These are phyloP conservation scores for Paspalum notatum DNA, from an alignment of 176 grass and related monocot genomes.

Conservation along the genomic window DNA sequence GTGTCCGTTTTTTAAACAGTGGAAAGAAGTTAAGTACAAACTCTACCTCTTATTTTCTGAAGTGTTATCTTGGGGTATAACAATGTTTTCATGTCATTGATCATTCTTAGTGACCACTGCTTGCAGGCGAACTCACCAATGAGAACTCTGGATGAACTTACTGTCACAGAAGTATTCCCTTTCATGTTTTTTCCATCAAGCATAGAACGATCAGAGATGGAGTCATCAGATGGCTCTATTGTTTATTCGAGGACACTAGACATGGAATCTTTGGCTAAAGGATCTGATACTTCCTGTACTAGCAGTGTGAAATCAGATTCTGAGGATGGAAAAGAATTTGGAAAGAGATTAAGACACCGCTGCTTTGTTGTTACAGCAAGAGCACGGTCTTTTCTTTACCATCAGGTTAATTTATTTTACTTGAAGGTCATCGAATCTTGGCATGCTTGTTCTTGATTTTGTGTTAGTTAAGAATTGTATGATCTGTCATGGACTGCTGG, in stretches of 20 bases:
- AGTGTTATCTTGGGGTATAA: constrained; percentile 9
- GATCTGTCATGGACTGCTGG: not conserved
- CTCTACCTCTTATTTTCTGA: not conserved
- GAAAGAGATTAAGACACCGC: constrained; percentile 66
- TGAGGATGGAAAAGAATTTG: constrained; percentile 57
- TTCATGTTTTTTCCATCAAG: constrained; percentile 85
- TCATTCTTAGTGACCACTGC: constrained; percentile 29
- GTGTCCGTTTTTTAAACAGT: not conserved
- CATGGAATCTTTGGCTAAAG: constrained; percentile 53
- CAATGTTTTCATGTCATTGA: constrained; percentile 29
- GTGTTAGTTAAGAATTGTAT: constrained; percentile 7
- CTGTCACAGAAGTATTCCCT: constrained; percentile 82
- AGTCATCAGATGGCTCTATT: constrained; percentile 58
- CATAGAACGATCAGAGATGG: constrained; percentile 64
- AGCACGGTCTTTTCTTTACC: constrained; percentile 90
- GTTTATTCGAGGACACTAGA: constrained; percentile 55
- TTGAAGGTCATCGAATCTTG: not conserved
- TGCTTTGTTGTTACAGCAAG: constrained; percentile 94
- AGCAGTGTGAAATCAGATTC: constrained; percentile 40
- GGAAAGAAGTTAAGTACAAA: not conserved
- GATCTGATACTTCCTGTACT: constrained; percentile 40
- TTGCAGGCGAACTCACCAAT: constrained; percentile 91
- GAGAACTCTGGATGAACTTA: constrained; percentile 89
- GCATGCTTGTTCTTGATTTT: not conserved
- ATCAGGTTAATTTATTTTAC: constrained; percentile 62